Evolutionary conservation across 1,284 basidiomycete species (phyloP).

Genomic region (Ustilago shanxiensis): DNA sequence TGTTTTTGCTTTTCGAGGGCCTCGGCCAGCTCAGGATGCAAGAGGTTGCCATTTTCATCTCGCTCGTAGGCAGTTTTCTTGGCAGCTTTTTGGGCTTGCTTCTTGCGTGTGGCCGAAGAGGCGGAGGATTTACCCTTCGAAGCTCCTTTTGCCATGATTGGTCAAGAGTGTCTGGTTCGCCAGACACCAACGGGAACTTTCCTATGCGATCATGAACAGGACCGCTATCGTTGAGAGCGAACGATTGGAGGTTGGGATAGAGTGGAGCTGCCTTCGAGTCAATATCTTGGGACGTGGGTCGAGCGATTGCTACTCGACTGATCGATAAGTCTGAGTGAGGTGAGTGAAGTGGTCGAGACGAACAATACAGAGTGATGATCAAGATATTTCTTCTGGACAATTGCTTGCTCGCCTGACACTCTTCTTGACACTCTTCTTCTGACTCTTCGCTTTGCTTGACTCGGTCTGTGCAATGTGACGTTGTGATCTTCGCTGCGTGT

Average conservation of each 20-base stretch:
- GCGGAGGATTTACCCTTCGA: conserved; percentile 67
- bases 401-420: background rate
- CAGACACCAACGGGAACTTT: background rate
- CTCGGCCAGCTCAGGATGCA: conserved; percentile 31
- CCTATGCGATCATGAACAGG: conserved; percentile 5
- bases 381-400: conserved; percentile 10
- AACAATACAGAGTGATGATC: background rate
- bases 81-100: conserved; percentile 65
- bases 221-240: background rate
- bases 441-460: background rate
- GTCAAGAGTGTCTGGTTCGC: background rate
- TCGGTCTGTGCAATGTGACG: conserved; percentile 26
- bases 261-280: background rate
- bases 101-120: conserved; percentile 67
- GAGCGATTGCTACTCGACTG: background rate
- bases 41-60: conserved; percentile 43
- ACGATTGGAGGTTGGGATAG: background rate
- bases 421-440: background rate
- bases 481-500: conserved; percentile 8
- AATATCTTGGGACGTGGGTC: background rate
- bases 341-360: background rate
- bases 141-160: conserved; percentile 45
- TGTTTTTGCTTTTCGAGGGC: conserved; percentile 39
- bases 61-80: conserved; percentile 58
- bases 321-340: background rate